Evolutionary conservation across 2,329 filamentous ascomycete genomes (phyloP).

Genomic region (Pyrenophora graminea): DNA sequence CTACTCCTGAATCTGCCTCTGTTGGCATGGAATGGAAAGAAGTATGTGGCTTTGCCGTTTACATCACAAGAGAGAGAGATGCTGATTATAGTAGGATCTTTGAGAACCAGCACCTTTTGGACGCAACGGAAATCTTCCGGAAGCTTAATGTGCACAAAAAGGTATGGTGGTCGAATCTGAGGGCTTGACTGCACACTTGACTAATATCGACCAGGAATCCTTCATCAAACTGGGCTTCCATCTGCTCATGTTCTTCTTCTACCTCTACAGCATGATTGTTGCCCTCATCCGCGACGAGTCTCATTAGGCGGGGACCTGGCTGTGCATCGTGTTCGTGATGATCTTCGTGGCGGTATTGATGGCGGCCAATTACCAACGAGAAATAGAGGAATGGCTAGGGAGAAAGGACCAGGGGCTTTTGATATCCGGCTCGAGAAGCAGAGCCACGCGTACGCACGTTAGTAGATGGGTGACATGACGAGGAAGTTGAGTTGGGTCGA

Average conservation of each 20-base stretch:
- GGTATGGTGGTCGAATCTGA: slow-evolving; percentile 56
- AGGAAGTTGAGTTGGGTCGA: slow-evolving; percentile 8
- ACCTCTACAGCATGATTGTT: slow-evolving; percentile 98
- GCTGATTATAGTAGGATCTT: slow-evolving; percentile 71
- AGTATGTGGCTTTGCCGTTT: slow-evolving; percentile 67
- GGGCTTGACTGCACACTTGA: neutral
- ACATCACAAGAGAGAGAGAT: neutral
- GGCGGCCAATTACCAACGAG: neutral
- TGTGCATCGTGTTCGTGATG: slow-evolving; percentile 5
- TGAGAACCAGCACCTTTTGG: slow-evolving; percentile 94
- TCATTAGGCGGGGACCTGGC: slow-evolving; percentile 57
- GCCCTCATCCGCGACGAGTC: slow-evolving; percentile 95
- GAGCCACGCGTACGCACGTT: slow-evolving; percentile 20
- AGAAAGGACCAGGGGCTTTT: slow-evolving; percentile 4
- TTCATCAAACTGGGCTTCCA: slow-evolving; percentile 99
- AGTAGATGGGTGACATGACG: slow-evolving; percentile 4
- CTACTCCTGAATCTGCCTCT: slow-evolving; percentile 90
- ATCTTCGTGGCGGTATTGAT: slow-evolving; percentile 5
- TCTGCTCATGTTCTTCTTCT: slow-evolving; percentile 99
- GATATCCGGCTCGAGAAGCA: slow-evolving; percentile 20
- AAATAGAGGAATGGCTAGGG: neutral
- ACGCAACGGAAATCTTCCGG: slow-evolving; percentile 98
- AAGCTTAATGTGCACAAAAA: slow-evolving; percentile 99
- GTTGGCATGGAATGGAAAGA: slow-evolving; percentile 93
- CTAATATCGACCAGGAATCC: slow-evolving; percentile 70